phyloP scores from a whole-genome alignment of 352 stramenopile genomes.

The Globisporangium solare region DNA sequence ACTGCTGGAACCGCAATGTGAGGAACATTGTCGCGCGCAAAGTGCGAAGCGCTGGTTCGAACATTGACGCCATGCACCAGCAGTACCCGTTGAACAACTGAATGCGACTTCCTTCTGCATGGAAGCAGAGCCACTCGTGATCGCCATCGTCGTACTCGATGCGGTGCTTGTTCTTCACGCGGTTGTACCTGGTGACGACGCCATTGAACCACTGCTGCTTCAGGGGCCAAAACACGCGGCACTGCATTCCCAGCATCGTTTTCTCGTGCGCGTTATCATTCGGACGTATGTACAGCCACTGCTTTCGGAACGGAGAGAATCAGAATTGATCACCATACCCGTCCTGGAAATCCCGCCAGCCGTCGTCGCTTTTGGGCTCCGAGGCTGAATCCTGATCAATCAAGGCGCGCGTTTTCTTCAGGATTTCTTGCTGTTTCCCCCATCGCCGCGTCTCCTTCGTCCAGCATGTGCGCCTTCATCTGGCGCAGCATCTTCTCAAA shows the following conservation, averaged over 20 bases:
- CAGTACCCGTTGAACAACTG: slow-evolving; percentile 67
- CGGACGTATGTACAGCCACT: slow-evolving; percentile 54
- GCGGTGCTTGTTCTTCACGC: slow-evolving; percentile 57
- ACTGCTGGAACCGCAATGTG: slow-evolving; percentile 40
- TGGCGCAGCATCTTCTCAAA: slow-evolving; percentile 45
- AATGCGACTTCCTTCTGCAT: slow-evolving; percentile 32
- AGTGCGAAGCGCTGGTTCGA: slow-evolving; percentile 40
- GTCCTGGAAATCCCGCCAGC: slow-evolving; percentile 71
- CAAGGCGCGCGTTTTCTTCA: slow-evolving; percentile 41
- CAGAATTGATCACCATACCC: slow-evolving; percentile 64
- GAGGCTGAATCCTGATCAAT: slow-evolving; percentile 68
- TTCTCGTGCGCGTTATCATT: slow-evolving; percentile 55
- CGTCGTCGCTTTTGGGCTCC: slow-evolving; percentile 67
- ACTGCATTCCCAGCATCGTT: slow-evolving; percentile 51
- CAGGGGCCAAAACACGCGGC: slow-evolving; percentile 67
- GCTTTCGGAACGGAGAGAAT: slow-evolving; percentile 73
- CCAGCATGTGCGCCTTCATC: slow-evolving; percentile 41
- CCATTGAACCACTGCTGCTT: slow-evolving; percentile 77
- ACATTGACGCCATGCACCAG: slow-evolving; percentile 71
- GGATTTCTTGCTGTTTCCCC: slow-evolving; percentile 39
- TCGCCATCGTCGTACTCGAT: slow-evolving; percentile 75
- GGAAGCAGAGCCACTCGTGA: slow-evolving; percentile 65
- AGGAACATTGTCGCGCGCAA: slow-evolving; percentile 57
- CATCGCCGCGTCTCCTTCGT: slow-evolving; percentile 38
- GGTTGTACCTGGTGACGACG: slow-evolving; percentile 45